Conservation (phyloP, 495 filamentous ascomycete species). For the Xylaria curta region DNA sequence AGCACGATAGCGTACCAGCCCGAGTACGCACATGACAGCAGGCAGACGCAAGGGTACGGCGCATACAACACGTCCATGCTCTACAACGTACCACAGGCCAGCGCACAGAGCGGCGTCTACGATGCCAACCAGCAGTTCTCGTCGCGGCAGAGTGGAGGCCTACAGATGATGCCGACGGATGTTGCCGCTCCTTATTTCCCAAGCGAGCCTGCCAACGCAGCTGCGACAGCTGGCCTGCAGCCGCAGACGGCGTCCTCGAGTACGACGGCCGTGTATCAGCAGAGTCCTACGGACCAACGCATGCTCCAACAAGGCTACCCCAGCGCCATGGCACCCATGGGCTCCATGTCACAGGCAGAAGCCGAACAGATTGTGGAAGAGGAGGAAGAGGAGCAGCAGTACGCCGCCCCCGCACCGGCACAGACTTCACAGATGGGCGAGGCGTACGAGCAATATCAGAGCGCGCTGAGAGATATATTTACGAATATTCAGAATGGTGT, state of each 20-base stretch:
- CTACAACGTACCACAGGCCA: conserved; percentile 78
- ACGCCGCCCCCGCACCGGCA: conserved; percentile 11
- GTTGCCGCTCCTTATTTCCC: conserved; percentile 78
- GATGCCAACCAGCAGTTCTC: conserved; percentile 80
- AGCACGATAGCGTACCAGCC: conserved; percentile 59
- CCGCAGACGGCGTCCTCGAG: conserved; percentile 48
- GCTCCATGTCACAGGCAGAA: conserved; percentile 49
- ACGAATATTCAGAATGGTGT: conserved; percentile 74
- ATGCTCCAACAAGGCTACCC: conserved; percentile 54
- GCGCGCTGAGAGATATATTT: conserved; percentile 74
- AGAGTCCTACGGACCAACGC: conserved; percentile 44
- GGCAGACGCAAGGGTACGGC: conserved; percentile 54
- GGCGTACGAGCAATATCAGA: conserved; percentile 77
- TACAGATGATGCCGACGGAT: conserved; percentile 77
- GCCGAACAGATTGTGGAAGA: conserved; percentile 42
- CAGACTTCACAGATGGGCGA: conserved; percentile 56
- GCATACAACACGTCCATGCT: conserved; percentile 67
- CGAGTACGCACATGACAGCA: conserved; percentile 60
- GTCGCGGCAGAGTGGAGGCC: conserved; percentile 77
- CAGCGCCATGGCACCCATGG: conserved; percentile 49
- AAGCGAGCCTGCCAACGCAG: conserved; percentile 69
- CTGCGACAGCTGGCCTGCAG: conserved; percentile 57
- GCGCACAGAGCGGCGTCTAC: conserved; percentile 71
- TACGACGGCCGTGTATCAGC: conserved; percentile 56
- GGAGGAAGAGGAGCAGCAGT: conserved; percentile 35